These are phyloP conservation scores for Leptographium procerum DNA, from an alignment of 2,329 filamentous ascomycete species.

Conservation along the genomic window DNA sequence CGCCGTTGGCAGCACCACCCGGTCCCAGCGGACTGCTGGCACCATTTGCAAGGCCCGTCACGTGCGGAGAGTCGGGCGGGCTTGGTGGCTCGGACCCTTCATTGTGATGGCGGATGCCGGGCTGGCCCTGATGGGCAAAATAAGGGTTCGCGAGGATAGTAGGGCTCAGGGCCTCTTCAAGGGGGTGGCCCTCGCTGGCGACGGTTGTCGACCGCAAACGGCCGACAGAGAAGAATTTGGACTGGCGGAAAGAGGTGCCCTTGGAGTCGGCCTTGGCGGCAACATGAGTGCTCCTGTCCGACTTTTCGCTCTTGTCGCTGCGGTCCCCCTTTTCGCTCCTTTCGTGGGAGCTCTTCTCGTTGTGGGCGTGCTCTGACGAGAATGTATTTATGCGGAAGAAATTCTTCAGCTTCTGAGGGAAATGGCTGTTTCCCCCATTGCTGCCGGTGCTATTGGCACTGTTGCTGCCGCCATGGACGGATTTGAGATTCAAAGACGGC, in stretches of 20 bases:
- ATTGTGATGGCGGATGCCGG: slow-evolving; percentile 87
- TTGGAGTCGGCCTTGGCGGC: slow-evolving; percentile 47
- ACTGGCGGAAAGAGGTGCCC: slow-evolving; percentile 60
- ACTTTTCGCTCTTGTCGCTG: neutral
- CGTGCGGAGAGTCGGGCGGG: slow-evolving; percentile 76
- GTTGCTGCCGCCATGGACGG: slow-evolving; percentile 28
- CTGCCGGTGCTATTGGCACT: slow-evolving; percentile 30
- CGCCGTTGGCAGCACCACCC: slow-evolving; percentile 44
- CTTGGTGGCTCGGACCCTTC: slow-evolving; percentile 86
- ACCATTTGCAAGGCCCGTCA: slow-evolving; percentile 54
- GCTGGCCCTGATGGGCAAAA: slow-evolving; percentile 91
- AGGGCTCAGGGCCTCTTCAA: slow-evolving; percentile 82
- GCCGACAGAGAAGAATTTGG: slow-evolving; percentile 79
- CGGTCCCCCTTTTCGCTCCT: neutral
- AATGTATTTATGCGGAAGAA: slow-evolving; percentile 54
- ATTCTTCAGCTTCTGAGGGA: slow-evolving; percentile 58
- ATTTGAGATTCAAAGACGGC: slow-evolving; percentile 34
- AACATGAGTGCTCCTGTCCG: slow-evolving; percentile 6
- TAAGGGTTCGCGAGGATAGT: slow-evolving; percentile 95
- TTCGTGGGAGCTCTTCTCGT: slow-evolving; percentile 1
- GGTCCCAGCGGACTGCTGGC: slow-evolving; percentile 19
- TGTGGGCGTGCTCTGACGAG: slow-evolving; percentile 15
- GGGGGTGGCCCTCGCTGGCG: slow-evolving; percentile 80
- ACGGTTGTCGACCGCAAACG: slow-evolving; percentile 84
- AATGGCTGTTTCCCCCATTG: slow-evolving; percentile 44